A percentile compares a stretch with the other conserved stretches of the same genome.
phyloP scores from a whole-genome alignment of 306 rosid genomes.

The Medicago lupulina region DNA sequence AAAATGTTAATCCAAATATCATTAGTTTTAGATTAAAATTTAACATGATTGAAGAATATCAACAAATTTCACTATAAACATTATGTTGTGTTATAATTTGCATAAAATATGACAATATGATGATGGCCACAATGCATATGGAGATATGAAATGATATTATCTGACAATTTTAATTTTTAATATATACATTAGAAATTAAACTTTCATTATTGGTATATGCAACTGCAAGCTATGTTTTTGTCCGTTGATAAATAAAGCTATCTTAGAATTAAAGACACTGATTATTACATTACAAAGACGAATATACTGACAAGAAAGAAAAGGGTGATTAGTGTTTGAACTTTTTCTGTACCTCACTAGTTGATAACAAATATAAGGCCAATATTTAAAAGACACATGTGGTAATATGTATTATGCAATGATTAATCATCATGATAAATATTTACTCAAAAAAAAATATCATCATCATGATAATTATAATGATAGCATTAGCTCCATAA shows the following conservation, averaged over 20 bases:
- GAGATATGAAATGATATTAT: constrained; percentile 12
- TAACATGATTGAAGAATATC: background rate
- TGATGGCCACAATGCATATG: background rate
- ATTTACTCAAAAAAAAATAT: too few relatives aligned
- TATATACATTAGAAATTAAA: background rate
- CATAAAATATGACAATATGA: constrained; percentile 4
- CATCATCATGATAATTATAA: constrained; percentile 45
- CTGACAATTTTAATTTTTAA: background rate
- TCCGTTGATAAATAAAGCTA: constrained; percentile 39
- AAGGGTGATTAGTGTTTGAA: constrained; percentile 46
- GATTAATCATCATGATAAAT: constrained; percentile 50
- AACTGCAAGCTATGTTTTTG: constrained; percentile 23
- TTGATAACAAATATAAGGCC: constrained; percentile 54
- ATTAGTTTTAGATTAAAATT: too few relatives aligned
- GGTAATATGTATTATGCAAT: constrained; percentile 52
- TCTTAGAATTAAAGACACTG: constrained; percentile 48
- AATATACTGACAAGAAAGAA: constrained; percentile 43
- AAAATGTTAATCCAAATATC: too few relatives aligned
- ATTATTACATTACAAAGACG: constrained; percentile 49
- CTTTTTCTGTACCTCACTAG: constrained; percentile 38
- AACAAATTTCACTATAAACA: background rate
- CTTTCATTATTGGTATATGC: constrained; percentile 30
- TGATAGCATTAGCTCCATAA: constrained; percentile 42
- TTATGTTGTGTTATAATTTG: background rate
- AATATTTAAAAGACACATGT: constrained; percentile 54